Base-by-base conservation (phyloP, 345 rosid species). In the Ailanthus altissimus region DNA sequence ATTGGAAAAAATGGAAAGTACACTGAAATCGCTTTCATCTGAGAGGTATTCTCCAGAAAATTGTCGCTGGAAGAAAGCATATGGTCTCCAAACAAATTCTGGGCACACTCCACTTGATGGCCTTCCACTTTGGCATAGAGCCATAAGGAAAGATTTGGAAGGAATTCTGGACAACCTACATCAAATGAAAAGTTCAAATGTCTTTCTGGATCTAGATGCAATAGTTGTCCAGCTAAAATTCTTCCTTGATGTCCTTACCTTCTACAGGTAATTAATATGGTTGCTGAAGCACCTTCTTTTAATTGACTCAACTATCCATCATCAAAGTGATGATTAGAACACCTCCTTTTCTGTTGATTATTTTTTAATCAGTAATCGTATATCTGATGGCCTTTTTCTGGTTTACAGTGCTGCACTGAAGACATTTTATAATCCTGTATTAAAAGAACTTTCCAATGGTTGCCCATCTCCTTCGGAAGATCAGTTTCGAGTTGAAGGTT, bases 181-280 rank as follows among this genome's bases (percentile, higher is more conserved):
- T 84, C 85, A 79, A 32, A 59, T 85, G 51, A 84, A 78, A 68
- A 46, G 70, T 70, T 87, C 89, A 51, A 83, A 80, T 38, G 81
- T 26, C 74, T 84, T 80, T 45, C 51, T 80, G 59, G 74, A 85
- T 76, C 78, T 87, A 36, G 79, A 84, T 57, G 76, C 87, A 53
- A 36, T 82, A 15, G 62, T 88, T 68, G 85, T 81, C 75, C 85
- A 83, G 60, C 75, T 92, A 64, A 91, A 90, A 75, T 89, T 94
- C 81, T 87, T 91, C 56, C 84, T 85, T 20, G 90, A 90, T 83
- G 85, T 94, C 65, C 78, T 94, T 76, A 79, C 83, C 79, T 88
- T 90, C 77, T 91, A 91, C 79, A 82, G 97, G 97, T 94, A 89
- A 63, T 58, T 47, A 72, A 21, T 57, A 65, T 60, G 36, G 50